Evolutionary conservation across 1,284 basidiomycete genomes (phyloP).

Genomic region (Trametes polyzona): DNA sequence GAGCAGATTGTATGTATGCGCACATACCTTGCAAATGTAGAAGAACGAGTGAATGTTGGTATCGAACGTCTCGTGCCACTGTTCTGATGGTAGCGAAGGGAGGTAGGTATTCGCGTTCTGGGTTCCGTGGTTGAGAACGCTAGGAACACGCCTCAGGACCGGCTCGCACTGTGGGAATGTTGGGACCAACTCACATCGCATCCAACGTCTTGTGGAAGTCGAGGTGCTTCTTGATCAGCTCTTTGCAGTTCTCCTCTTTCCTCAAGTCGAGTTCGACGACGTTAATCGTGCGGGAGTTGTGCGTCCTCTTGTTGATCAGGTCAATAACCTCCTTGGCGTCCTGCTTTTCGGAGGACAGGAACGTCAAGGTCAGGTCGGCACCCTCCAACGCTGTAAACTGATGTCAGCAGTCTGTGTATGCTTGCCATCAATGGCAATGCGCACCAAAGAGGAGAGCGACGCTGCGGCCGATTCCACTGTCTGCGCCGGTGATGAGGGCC

Average conservation of each 20-base stretch:
- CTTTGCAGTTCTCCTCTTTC: conserved; percentile 46
- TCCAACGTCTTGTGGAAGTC: conserved; percentile 46
- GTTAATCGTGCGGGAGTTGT: conserved; percentile 44
- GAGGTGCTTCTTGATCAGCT: conserved; percentile 49
- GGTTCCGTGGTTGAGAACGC: conserved; percentile 57
- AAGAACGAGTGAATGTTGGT: conserved; percentile 56
- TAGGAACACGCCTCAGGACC: conserved; percentile 21
- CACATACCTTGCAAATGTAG: conserved; percentile 52
- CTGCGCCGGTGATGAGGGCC: conserved; percentile 55
- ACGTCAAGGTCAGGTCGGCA: conserved; percentile 56
- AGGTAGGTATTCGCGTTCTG: conserved; percentile 53
- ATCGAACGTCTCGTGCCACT: conserved; percentile 58
- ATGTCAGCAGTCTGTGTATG: background rate
- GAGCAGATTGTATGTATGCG: conserved; percentile 41
- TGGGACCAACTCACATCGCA: conserved; percentile 40
- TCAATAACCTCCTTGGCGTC: conserved; percentile 47
- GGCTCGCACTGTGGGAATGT: background rate
- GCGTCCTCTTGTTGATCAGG: conserved; percentile 44
- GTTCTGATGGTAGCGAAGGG: conserved; percentile 46
- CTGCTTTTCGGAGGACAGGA: conserved; percentile 51
- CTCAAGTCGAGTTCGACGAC: conserved; percentile 47
- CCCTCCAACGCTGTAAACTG: conserved; percentile 53
- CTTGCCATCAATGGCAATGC: background rate
- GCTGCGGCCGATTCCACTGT: conserved; percentile 52
- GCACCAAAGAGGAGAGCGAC: conserved; percentile 42